Evolutionary conservation across 164 flowering plant species (phyloP), one percentile per base, ranked within the genome.

Genomic region (Vitis rotundifolia): DNA sequence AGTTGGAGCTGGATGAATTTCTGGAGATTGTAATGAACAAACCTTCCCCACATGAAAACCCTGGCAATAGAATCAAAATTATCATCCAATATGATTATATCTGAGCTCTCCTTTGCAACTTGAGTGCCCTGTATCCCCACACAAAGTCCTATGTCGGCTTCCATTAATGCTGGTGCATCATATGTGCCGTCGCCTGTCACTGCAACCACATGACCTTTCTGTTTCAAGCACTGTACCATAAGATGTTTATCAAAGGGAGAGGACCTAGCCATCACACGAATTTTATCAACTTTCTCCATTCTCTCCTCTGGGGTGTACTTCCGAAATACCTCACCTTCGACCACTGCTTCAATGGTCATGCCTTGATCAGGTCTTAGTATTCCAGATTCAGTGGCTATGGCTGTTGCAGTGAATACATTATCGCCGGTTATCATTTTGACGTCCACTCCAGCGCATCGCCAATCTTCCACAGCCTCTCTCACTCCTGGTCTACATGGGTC

Each of bases 1-100:
- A 90, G 85, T 75, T 88, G 94, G 64, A 90, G 88, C 68, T 88
- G 92, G 31, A 90, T 87, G 77, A 88, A 90, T 47, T 90, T 90
- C 71, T 90, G 92, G 14, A 88, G 85, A 77, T 89, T 87, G 73
- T 52, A 74, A 60, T 89, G 87, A 11, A 86, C 89, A 37, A 86
- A 86, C 64, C 91, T 75, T 29, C 90, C 89, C 90, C 89, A 86
- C 63, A 60, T 76, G 44, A 85, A 54, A 31, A 86, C 89, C 1
- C 79, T 85, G 11, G 77, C 87, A 5, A 87, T 80, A 0, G 90
- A 77, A 11, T 85, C 75, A 37, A 87, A 89, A 51, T 89, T 87
- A 56, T 85, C 91, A 61, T 89, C 93, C 67, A 85, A 63, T 7
- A 89, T 85, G 60, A 89, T 77, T 8, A 89, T 85, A 63, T 86